A percentile compares a stretch with the other conserved stretches of the same genome.
Evolutionary conservation across 768 basidiomycete genomes (phyloP).

Genomic region (Boletus reticulatus): DNA sequence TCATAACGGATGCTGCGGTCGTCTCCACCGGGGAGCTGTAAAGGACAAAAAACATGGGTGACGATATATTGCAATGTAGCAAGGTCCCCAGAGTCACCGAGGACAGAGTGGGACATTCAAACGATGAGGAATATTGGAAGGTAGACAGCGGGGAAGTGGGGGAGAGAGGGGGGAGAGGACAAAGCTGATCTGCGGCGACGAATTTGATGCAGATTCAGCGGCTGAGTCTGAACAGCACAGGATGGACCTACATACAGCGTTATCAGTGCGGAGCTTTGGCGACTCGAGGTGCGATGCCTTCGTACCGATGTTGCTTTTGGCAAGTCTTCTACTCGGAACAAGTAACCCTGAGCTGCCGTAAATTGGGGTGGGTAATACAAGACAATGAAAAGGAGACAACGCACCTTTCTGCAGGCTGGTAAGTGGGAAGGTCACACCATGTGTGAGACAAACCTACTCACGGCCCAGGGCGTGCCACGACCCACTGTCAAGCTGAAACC

Average conservation of each 20-base stretch:
- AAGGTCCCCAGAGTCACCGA: neutral
- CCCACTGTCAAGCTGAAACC: too few relatives aligned
- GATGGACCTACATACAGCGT: constrained; percentile 4
- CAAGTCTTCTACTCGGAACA: neutral
- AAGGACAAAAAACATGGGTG: constrained; percentile 44
- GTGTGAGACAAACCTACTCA: too few relatives aligned
- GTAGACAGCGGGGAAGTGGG: too few relatives aligned
- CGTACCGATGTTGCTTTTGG: neutral
- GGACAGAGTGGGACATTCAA: constrained; percentile 6
- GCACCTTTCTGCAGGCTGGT: neutral
- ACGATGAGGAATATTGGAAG: neutral
- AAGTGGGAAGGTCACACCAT: too few relatives aligned
- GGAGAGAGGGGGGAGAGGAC: too few relatives aligned
- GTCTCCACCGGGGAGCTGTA: constrained; percentile 37
- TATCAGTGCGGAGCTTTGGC: neutral
- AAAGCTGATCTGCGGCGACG: neutral
- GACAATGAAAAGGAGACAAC: neutral
- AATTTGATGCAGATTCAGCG: neutral
- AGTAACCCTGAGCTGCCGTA: neutral
- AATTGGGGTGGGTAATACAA: neutral
- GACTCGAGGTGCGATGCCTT: neutral
- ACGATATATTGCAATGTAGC: constrained; percentile 30
- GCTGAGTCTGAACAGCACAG: constrained; percentile 12
- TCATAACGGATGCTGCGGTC: constrained; percentile 31
- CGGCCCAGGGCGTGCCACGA: too few relatives aligned